Base-by-base conservation (phyloP, 352 stramenopile species). In the Globisporangium barbulae region DNA sequence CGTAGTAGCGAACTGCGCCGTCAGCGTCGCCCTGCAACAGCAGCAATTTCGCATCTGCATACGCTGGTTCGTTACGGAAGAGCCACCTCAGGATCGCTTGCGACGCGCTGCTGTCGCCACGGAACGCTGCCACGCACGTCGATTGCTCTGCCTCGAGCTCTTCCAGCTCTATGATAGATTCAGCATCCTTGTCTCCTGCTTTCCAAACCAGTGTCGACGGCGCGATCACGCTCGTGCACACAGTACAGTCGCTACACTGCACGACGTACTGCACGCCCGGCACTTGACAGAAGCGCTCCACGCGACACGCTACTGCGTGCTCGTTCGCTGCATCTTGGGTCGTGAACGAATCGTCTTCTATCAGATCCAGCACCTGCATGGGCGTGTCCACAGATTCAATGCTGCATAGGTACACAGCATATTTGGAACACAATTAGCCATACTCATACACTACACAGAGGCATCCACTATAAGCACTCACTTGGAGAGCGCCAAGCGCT, bases 111-210 rank as follows among this genome's bases (percentile, higher is more conserved):
- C 69, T 59, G 19, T 60, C 35, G n/a, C 56, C 61, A 62, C 62
- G 52, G 22, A 75, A 49, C 10, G 68, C 72, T 30, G 76, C 28
- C 12, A 75, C 53, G 31, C 71, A 77, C 41, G 78, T 89, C 5
- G 81, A 85, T n/a, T 86, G 80, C 22, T 93, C 78, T 2, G 72
- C 84, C 69, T 93, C 84, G 0, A 93, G 61, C 12, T 74, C 73
- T 1, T 88, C 73, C 8, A 93, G 48, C 48, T 93, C 74, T 1
- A 70, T 10, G 5, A 17, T 17, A 2, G 30, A 22, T 12, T 49
- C 59, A 1, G 53, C 33, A 37, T 25, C 42, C 15, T 8, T 56
- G 4, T 17, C 19, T 3, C 31, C 21, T 55, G 57, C 54, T 17
- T 54, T 71, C 30, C 68, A 63, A 42, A 84, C 49, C n/a, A 89